Conservation (phyloP, 768 basidiomycete genomes). For the Mycena alexandri region DNA sequence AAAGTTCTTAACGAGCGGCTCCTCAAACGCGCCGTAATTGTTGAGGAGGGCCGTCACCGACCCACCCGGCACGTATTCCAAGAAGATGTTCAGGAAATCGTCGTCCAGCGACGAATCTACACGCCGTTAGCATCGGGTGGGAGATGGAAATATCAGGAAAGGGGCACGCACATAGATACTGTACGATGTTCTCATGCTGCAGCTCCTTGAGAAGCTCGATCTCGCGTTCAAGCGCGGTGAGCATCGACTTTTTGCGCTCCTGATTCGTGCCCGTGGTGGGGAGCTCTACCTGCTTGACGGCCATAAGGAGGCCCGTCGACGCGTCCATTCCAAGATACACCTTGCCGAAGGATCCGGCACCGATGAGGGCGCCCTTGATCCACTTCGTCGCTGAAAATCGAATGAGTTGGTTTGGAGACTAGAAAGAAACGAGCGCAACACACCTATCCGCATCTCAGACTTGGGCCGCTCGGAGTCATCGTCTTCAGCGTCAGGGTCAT, state of each 20-base stretch:
- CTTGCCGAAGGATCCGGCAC: constrained; percentile 94
- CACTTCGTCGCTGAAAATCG: constrained; percentile 81
- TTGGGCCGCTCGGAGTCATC: constrained; percentile 61
- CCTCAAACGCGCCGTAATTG: constrained; percentile 96
- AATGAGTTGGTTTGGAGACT: constrained; percentile 19
- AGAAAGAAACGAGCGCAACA: constrained; percentile 2
- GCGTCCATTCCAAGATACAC: constrained; percentile 98
- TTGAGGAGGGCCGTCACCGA: constrained; percentile 91
- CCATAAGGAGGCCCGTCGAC: constrained; percentile 91
- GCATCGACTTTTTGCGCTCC: constrained; percentile 94
- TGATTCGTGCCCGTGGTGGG: constrained; percentile 88
- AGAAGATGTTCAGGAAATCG: constrained; percentile 92
- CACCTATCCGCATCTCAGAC: constrained; percentile 61
- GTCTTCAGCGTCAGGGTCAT: constrained; percentile 50
- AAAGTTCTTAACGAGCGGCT: constrained; percentile 91
- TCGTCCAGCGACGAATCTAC: constrained; percentile 95
- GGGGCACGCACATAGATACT: constrained; percentile 87
- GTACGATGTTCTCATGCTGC: constrained; percentile 96
- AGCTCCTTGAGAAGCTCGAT: constrained; percentile 94
- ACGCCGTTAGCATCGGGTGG: neutral
- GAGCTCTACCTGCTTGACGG: constrained; percentile 96
- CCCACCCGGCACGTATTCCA: constrained; percentile 97
- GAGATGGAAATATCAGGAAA: neutral
- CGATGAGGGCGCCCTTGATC: constrained; percentile 97
- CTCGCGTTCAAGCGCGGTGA: constrained; percentile 91